These are phyloP conservation scores for Mycoemilia scoparia DNA, from an alignment of 192 early-diverging fungal species.

Conservation along the genomic window DNA sequence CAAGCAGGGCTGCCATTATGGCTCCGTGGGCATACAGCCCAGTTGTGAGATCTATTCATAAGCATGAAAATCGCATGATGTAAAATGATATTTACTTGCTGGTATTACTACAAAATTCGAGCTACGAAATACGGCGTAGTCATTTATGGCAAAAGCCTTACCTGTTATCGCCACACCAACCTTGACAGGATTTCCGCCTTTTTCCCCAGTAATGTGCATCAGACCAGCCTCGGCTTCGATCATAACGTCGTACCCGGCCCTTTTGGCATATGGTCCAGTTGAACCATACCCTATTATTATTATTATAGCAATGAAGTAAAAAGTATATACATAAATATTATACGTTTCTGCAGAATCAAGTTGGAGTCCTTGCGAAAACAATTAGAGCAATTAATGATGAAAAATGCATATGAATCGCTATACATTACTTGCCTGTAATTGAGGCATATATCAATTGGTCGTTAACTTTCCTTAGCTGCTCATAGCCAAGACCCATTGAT, in stretches of 20 bases:
- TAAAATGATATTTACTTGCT: background rate
- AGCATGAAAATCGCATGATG: background rate
- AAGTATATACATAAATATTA: too few relatives aligned
- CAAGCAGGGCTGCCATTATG: slow-evolving; percentile 69
- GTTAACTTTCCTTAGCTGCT: slow-evolving; percentile 44
- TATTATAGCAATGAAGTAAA: slow-evolving; percentile 3
- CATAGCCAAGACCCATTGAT: slow-evolving; percentile 54
- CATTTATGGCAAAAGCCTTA: too few relatives aligned
- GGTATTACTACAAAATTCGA: background rate
- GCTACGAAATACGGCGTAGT: too few relatives aligned
- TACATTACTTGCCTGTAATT: too few relatives aligned
- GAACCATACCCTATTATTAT: slow-evolving; percentile 57
- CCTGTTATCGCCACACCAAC: slow-evolving; percentile 94
- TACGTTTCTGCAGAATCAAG: background rate
- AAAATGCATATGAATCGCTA: background rate
- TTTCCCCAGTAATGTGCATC: slow-evolving; percentile 93
- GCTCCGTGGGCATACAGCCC: slow-evolving; percentile 80
- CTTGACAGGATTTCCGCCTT: slow-evolving; percentile 67
- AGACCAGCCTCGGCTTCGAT: slow-evolving; percentile 78
- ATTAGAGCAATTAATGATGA: background rate
- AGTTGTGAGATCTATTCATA: slow-evolving; percentile 40
- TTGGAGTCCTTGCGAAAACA: background rate
- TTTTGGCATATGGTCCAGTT: slow-evolving; percentile 58
- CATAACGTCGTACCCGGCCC: slow-evolving; percentile 82
- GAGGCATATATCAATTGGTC: slow-evolving; percentile 75